Evolutionary conservation across 2,329 filamentous ascomycete genomes (phyloP).

Genomic region (Blastomyces emzantsi): DNA sequence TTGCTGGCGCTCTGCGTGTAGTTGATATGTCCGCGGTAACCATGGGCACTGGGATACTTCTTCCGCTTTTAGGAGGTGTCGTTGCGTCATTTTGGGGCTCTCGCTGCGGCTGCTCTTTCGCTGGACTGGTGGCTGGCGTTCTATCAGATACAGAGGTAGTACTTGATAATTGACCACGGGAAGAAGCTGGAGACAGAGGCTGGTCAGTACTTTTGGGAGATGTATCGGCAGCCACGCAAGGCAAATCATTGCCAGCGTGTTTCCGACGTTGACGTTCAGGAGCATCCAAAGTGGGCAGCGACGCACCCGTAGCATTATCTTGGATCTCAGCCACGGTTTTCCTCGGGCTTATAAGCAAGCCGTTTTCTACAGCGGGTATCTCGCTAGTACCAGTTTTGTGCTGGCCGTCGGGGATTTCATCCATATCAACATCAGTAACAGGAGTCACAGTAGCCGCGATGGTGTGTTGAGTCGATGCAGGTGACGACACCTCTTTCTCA

Average conservation of each 20-base stretch:
- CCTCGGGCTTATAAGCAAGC: not conserved
- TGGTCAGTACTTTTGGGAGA: constrained; percentile 18
- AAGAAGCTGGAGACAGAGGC: constrained; percentile 9
- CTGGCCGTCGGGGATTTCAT: not conserved
- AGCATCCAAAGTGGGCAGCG: constrained; percentile 2
- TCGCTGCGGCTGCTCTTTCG: constrained; percentile 38
- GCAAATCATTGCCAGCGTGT: not conserved
- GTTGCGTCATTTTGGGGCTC: constrained; percentile 23
- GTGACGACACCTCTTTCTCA: constrained; percentile 4
- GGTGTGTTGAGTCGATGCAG: constrained; percentile 1
- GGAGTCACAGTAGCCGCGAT: constrained; percentile 1
- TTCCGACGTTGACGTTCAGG: not conserved
- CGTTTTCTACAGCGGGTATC: not conserved
- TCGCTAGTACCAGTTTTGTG: not conserved
- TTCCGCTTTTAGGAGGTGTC: not conserved
- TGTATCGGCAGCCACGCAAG: not conserved
- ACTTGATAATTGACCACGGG: constrained; percentile 8
- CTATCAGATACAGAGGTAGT: constrained; percentile 4
- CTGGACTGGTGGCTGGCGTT: constrained; percentile 23
- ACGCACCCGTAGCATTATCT: constrained; percentile 8
- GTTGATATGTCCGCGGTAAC: constrained; percentile 17
- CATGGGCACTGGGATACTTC: constrained; percentile 14
- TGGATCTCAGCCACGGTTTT: not conserved
- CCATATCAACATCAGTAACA: constrained; percentile 5
- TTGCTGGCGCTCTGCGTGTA: constrained; percentile 35